Percentiles rank a stretch among this genome's conserved stretches.
Conservation (phyloP, 1,284 basidiomycete species). For the Cerrena zonata region DNA sequence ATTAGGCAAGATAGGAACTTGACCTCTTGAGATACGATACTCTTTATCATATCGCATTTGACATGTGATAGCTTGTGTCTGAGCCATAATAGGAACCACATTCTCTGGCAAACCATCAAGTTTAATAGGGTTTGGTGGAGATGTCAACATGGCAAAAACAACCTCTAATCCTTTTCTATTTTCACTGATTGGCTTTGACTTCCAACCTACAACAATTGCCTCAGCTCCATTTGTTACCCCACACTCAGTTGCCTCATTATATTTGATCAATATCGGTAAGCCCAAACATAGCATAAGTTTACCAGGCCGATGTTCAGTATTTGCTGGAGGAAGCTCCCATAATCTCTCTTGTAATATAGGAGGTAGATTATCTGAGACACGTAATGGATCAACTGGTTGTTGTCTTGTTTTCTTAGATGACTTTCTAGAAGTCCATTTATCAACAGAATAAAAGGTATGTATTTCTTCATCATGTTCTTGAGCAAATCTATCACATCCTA, state of each 20-base stretch:
- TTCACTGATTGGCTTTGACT: slow-evolving; percentile 8
- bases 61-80: slow-evolving; percentile 13
- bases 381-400: slow-evolving; percentile 3
- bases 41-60: slow-evolving; percentile 24
- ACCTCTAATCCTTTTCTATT: slow-evolving; percentile 23
- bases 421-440: slow-evolving; percentile 14
- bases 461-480: slow-evolving; percentile 23
- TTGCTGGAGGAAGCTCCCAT: slow-evolving; percentile 23
- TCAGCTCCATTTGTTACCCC: slow-evolving; percentile 40
- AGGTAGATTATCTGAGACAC: slow-evolving; percentile 10
- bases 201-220: slow-evolving; percentile 31
- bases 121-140: slow-evolving; percentile 25
- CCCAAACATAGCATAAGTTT: slow-evolving; percentile 32
- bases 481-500: slow-evolving; percentile 25
- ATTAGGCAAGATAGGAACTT: slow-evolving; percentile 33
- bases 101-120: slow-evolving; percentile 31
- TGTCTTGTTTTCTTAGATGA: too few relatives aligned
- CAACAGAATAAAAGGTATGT: slow-evolving; percentile 26
- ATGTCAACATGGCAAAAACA: slow-evolving; percentile 32
- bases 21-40: slow-evolving; percentile 22
- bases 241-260: slow-evolving; percentile 33
- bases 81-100: slow-evolving; percentile 31
- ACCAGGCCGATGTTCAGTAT: slow-evolving; percentile 22
- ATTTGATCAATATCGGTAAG: slow-evolving; percentile 35
- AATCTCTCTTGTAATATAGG: slow-evolving; percentile 16